Base-by-base conservation (phyloP, 2,329 filamentous ascomycete species). In the Herpomyces periplanetae region DNA sequence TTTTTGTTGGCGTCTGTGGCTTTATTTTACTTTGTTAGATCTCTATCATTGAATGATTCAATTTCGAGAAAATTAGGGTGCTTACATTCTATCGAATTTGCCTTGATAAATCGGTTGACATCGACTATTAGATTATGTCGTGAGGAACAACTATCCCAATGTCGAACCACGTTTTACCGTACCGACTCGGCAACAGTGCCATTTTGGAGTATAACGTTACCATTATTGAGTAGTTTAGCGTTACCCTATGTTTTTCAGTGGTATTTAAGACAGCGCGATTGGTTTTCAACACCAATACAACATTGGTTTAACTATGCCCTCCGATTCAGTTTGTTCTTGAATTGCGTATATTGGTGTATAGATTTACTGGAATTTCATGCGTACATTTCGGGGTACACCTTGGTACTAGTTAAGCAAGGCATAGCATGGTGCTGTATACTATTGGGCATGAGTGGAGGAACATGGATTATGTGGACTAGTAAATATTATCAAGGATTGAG, bases 121-220 rank as follows among this genome's bases (percentile, higher is more conserved):
- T 85, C 73, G 1, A 58, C 75, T 27, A 88, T 80, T 5, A 65
- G 71, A 27, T 56, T 96, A 9, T 96, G 80, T 35, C 62, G 80
- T 22, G 80, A 96, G 37, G 80, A 96, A 41, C 80, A 96, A 41
- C 88, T 91, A 68, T 80, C 80, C 0, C 84, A 63, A 41, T 96
- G 80, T 44, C 57, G 54, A 20, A 87, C 75, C 2, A 88, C 80
- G 0, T 96, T 88, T 42, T 96, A 96, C 34, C 63, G 71, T 3
- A 88, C 75, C 0, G 54, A 62, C 5, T 87, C 75, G 1, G 91
- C 80, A 0, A 91, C 73, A 1, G 88, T 75, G 2, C 66, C 75
- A 1, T 51, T 59, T 1, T 88, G 73, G 69, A 75, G 91, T 36
- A 48, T 88, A 8, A 38, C 47, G 4, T 62, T 91, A 18, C 69